Conservation (phyloP, 148 eudicot genomes). For the Rhododendron kiyosumense region DNA sequence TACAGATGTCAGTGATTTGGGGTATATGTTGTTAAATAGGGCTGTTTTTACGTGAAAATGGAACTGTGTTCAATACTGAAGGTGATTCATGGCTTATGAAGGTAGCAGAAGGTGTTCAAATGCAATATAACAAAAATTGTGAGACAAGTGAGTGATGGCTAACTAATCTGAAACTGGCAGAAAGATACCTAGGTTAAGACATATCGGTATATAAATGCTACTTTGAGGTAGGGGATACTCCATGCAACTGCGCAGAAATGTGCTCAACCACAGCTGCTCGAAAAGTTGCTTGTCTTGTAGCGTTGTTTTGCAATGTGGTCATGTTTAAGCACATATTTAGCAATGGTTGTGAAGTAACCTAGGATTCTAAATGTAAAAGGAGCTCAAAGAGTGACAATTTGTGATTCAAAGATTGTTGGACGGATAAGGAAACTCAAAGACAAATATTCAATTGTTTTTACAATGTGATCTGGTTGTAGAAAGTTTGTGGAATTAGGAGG, state of each 20-base stretch:
- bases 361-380: neutral
- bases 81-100: neutral
- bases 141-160: neutral
- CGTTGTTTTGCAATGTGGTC: neutral
- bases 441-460: neutral
- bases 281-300: neutral
- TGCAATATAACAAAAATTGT: neutral
- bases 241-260: neutral
- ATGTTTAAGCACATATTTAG: neutral
- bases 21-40: neutral
- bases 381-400: neutral
- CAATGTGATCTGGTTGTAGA: neutral
- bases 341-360: neutral
- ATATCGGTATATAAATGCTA: neutral
- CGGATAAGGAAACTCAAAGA: neutral
- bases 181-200: neutral
- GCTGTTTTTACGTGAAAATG: neutral
- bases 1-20: neutral
- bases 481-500: neutral
- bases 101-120: neutral
- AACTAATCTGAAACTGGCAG: neutral
- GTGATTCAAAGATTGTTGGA: neutral
- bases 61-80: neutral
- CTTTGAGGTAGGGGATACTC: neutral
- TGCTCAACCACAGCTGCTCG: neutral